These are phyloP conservation scores for Xylaria sp. DNA, from an alignment of 495 filamentous ascomycete species.

Conservation along the genomic window DNA sequence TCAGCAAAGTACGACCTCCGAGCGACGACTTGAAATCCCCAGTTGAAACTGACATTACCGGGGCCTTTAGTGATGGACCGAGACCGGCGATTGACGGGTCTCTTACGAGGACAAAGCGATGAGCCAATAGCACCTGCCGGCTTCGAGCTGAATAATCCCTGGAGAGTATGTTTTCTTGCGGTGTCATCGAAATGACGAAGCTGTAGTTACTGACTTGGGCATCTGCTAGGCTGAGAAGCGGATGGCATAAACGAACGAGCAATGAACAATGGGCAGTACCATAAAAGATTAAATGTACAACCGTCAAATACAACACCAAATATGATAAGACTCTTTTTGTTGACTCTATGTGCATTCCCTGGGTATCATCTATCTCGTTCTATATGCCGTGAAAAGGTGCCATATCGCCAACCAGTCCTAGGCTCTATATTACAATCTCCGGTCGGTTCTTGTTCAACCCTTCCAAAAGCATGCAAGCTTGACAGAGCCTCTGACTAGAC, in stretches of 20 bases:
- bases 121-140: constrained; percentile 78
- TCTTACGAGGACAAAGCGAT: constrained; percentile 83
- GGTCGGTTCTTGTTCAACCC: constrained; percentile 90
- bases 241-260: constrained; percentile 44
- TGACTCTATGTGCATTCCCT: constrained; percentile 7
- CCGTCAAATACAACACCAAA: constrained; percentile 33
- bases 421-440: constrained; percentile 68
- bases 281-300: constrained; percentile 30
- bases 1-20: constrained; percentile 73
- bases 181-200: background rate
- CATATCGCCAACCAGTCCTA: constrained; percentile 27
- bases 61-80: constrained; percentile 87
- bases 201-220: constrained; percentile 11
- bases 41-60: constrained; percentile 43
- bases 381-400: constrained; percentile 23
- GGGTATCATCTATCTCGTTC: constrained; percentile 39
- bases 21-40: background rate
- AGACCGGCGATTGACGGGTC: constrained; percentile 88
- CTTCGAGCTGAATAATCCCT: constrained; percentile 94
- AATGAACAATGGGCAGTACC: background rate
- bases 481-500: constrained; percentile 93
- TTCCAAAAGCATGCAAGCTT: constrained; percentile 90
- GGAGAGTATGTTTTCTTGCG: constrained; percentile 64
- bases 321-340: constrained; percentile 24
- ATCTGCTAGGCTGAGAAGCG: constrained; percentile 57